These are phyloP conservation scores for Nissolia schottii DNA, from an alignment of 306 rosid genomes.

Conservation along the genomic window DNA sequence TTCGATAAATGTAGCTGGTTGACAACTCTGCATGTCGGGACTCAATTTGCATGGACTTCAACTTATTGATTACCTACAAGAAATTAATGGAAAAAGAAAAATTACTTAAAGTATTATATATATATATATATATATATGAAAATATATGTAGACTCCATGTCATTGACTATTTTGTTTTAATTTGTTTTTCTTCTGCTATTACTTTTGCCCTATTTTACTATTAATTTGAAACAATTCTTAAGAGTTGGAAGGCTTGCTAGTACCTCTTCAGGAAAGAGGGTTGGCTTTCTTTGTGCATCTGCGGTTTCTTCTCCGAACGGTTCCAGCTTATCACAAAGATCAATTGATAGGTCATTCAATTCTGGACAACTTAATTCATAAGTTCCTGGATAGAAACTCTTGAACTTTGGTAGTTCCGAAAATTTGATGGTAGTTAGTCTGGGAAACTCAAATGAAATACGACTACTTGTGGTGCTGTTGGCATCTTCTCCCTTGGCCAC, in stretches of 20 bases:
- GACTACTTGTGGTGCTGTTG: not conserved
- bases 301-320: not conserved
- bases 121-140: not conserved
- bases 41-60: conserved; percentile 12
- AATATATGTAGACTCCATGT: not conserved
- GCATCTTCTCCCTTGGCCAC: not conserved
- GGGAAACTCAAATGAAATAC: not conserved
- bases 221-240: no score
- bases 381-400: not conserved
- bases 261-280: conserved; percentile 8
- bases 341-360: not conserved
- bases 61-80: conserved; percentile 5
- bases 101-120: not conserved
- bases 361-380: not conserved
- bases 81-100: not conserved
- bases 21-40: not conserved
- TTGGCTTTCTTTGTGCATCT: not conserved
- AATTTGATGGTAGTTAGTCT: not conserved
- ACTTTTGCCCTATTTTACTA: not conserved
- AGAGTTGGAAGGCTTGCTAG: not conserved
- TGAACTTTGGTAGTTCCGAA: not conserved
- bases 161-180: not conserved
- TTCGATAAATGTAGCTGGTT: not conserved
- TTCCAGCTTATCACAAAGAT: not conserved
- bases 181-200: not conserved